Percentiles rank a stretch among this genome's conserved stretches.
Conservation (phyloP, 176 grass and related monocot species). For the Triticum monococcum region DNA sequence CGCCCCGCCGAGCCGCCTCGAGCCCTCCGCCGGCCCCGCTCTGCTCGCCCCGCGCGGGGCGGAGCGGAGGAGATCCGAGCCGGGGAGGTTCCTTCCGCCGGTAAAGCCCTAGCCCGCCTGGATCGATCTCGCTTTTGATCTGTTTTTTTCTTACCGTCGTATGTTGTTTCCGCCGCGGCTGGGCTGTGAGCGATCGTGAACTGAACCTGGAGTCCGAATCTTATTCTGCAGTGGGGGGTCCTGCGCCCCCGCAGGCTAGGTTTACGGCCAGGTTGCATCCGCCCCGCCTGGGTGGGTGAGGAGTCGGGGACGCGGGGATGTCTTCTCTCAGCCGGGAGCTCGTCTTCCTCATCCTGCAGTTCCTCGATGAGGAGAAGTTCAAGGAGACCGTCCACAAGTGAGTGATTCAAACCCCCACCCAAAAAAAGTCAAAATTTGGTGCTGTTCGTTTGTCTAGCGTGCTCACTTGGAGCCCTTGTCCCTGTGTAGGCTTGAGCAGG, state of each 20-base stretch:
- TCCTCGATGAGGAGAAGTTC: conserved; percentile 94
- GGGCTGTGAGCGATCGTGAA: not conserved
- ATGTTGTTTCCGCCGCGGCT: not conserved
- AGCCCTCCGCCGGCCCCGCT: not conserved
- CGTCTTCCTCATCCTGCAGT: conserved; percentile 87
- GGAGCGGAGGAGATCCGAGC: conserved; percentile 28
- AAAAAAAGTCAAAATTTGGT: not conserved
- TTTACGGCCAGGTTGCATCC: conserved; percentile 17
- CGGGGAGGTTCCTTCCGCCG: not conserved
- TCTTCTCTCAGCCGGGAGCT: conserved; percentile 72
- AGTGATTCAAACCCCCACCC: not conserved
- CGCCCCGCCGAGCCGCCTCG: not conserved
- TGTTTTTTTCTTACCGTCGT: not conserved
- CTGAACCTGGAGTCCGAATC: not conserved
- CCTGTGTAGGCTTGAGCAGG: conserved; percentile 67
- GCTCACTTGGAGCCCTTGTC: not conserved
- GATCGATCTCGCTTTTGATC: conserved; percentile 17
- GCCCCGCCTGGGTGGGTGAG: conserved; percentile 33
- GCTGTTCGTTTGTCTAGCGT: not conserved
- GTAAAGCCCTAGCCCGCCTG: conserved; percentile 39
- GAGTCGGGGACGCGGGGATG: conserved; percentile 41
- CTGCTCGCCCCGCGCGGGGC: not conserved
- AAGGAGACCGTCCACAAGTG: conserved; percentile 88
- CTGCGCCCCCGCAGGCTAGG: conserved; percentile 24
- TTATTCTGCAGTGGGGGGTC: conserved; percentile 5